phyloP scores from a whole-genome alignment of 345 rosid genomes.

The Salix purpurea region DNA sequence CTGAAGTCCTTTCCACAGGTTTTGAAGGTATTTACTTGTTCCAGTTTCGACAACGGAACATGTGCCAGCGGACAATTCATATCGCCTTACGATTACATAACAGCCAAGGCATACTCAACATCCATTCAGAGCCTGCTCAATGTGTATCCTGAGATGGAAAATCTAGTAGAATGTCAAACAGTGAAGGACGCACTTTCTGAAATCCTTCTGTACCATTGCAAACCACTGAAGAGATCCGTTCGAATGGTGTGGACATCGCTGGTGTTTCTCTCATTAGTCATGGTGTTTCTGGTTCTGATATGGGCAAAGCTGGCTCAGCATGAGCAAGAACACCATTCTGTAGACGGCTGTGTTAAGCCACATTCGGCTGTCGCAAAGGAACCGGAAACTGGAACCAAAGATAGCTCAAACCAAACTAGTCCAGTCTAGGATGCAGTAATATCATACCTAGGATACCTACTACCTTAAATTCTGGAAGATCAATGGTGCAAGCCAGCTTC shows the following conservation, averaged over 20 bases:
- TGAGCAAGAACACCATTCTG: conserved; percentile 21
- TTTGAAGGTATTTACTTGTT: conserved; percentile 39
- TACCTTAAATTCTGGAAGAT: conserved; percentile 10
- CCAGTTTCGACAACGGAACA: conserved; percentile 33
- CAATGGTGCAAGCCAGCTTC: conserved; percentile 18
- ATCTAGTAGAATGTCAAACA: conserved; percentile 43
- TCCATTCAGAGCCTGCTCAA: conserved; percentile 48
- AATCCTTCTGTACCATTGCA: conserved; percentile 48
- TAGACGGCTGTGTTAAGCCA: conserved; percentile 37
- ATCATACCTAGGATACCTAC: neutral
- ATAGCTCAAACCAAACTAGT: conserved; percentile 5
- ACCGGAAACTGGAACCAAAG: conserved; percentile 5
- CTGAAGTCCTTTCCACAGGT: conserved; percentile 12
- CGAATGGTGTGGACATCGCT: conserved; percentile 49
- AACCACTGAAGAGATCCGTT: conserved; percentile 42
- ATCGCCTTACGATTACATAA: conserved; percentile 24
- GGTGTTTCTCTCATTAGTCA: conserved; percentile 38
- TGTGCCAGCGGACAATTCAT: conserved; percentile 41
- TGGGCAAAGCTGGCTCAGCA: conserved; percentile 34
- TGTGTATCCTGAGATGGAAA: conserved; percentile 55
- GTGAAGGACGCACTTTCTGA: conserved; percentile 53
- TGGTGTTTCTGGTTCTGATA: conserved; percentile 40
- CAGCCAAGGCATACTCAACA: conserved; percentile 43
- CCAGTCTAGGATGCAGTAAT: conserved; percentile 13
- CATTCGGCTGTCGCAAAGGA: conserved; percentile 14